Base-by-base conservation (phyloP, 495 filamentous ascomycete genomes). In the Neurospora cerealis region DNA sequence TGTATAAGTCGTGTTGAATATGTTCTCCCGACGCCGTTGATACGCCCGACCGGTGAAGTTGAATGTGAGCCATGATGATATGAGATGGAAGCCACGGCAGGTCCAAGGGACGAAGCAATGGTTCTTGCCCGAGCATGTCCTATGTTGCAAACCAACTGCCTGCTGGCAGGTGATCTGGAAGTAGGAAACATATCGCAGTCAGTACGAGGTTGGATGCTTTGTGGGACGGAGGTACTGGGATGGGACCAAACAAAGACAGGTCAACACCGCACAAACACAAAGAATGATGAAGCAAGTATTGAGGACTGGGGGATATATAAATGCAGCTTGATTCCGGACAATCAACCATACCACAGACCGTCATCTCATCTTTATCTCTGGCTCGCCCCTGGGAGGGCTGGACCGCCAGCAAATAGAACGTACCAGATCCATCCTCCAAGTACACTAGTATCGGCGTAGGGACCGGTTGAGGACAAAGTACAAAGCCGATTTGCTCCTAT, bases 1-100 rank as follows among this genome's bases (percentile, higher is more conserved):
- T 86, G 84, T 62, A 86, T 42, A 4, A 78, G 73, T 42, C 81
- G 74, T n/a, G 75, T 71, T 3, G 79, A 74, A 17, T 73, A 60
- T 38, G 74, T 69, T 37, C 24, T 69, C 38, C 73, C 62, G 24
- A 19, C 40, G 70, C 34, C 19, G 34, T 42, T 66, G 39, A 66
- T 7, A 44, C 39, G 40, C 39, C 38, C 21, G 34, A 72, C 36
- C 24, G 24, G 15, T 72, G 28, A 24, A 24, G 70, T 10, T 36
- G 42, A 60, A 34, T 36, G 42, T 72, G 32, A 60, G 32, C 62
- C 38, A 69, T 36, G 15, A n/a, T 62, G 39, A 72, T n/a, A 62
- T 24, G 34, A 37, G 42, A 72, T 21, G 11, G 34, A 15, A 66
- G 41, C 40, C 15, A 36, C 38, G 54, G 54, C 54, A 66, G 38